These are phyloP conservation scores for Crotalaria pallida DNA, from an alignment of 306 rosid species.

Conservation along the genomic window DNA sequence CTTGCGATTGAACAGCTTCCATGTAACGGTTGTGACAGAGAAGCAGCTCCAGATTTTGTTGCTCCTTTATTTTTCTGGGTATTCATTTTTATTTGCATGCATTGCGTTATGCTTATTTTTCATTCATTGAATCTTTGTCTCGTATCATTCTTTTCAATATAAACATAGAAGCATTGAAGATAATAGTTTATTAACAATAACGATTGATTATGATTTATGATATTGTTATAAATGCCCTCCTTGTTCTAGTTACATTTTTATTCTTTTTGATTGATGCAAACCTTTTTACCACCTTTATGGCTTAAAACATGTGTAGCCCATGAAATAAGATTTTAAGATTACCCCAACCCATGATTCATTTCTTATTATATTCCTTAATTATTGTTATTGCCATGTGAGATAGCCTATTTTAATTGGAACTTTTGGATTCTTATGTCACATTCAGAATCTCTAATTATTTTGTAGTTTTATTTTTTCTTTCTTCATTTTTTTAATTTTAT, in stretches of 20 bases:
- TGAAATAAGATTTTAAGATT: background rate
- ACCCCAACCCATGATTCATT: background rate
- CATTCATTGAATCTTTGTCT: background rate
- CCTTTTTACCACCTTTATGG: background rate
- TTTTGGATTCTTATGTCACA: conserved; percentile 10
- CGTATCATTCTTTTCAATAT: background rate
- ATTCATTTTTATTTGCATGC: background rate
- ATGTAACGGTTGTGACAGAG: background rate
- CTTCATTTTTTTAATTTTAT: conserved; percentile 5
- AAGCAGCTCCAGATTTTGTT: background rate
- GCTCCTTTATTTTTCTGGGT: background rate
- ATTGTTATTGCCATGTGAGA: background rate
- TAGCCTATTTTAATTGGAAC: background rate
- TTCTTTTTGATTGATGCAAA: background rate
- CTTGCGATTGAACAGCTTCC: background rate
- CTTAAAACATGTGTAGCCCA: background rate
- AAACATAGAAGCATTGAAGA: background rate
- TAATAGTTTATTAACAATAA: background rate
- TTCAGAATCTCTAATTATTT: background rate
- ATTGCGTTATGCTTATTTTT: background rate
- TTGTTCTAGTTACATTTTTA: background rate
- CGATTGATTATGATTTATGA: background rate
- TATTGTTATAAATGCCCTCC: background rate
- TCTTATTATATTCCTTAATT: background rate
- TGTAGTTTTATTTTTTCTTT: background rate